A percentile compares a stretch with the other conserved stretches of the same genome.
phyloP scores from a whole-genome alignment of 2,329 filamentous ascomycete species.

The Colletotrichum chrysophilum region DNA sequence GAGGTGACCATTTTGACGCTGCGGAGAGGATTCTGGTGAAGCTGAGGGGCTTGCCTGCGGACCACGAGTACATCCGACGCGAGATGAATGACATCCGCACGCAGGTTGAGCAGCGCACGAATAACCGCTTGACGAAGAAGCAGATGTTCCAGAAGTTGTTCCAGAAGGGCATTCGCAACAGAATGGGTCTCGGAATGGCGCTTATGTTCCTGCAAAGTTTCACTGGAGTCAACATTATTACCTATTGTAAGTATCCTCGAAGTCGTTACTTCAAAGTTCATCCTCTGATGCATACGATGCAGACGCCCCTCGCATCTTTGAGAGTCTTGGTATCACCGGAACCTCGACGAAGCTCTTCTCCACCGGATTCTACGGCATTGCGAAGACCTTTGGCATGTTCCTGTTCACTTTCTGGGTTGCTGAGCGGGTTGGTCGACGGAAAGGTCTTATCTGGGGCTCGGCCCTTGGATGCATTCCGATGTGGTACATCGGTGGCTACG shows the following conservation, averaged over 20 bases:
- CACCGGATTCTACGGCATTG: slow-evolving; percentile 46
- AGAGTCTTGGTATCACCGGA: slow-evolving; percentile 39
- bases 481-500: slow-evolving; percentile 45
- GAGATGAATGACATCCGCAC: slow-evolving; percentile 63
- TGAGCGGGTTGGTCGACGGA: slow-evolving; percentile 52
- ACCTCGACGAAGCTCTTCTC: slow-evolving; percentile 38
- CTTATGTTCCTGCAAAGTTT: slow-evolving; percentile 48
- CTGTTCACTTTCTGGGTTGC: slow-evolving; percentile 49
- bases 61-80: slow-evolving; percentile 28
- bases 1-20: slow-evolving; percentile 42
- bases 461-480: slow-evolving; percentile 42
- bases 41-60: slow-evolving; percentile 27
- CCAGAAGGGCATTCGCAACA: slow-evolving; percentile 43
- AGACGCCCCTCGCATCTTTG: slow-evolving; percentile 42
- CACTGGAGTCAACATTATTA: slow-evolving; percentile 62
- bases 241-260: slow-evolving; percentile 45
- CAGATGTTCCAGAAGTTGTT: slow-evolving; percentile 37
- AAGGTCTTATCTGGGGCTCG: slow-evolving; percentile 49
- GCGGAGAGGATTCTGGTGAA: slow-evolving; percentile 42
- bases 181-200: slow-evolving; percentile 56
- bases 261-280: rapidly evolving
- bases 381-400: slow-evolving; percentile 40
- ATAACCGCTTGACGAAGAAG: slow-evolving; percentile 31
- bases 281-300: rapidly evolving
- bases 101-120: slow-evolving; percentile 56